A percentile compares a stretch with the other conserved stretches of the same genome.
Conservation (phyloP, 352 stramenopile species). For the Pythium biforme region DNA sequence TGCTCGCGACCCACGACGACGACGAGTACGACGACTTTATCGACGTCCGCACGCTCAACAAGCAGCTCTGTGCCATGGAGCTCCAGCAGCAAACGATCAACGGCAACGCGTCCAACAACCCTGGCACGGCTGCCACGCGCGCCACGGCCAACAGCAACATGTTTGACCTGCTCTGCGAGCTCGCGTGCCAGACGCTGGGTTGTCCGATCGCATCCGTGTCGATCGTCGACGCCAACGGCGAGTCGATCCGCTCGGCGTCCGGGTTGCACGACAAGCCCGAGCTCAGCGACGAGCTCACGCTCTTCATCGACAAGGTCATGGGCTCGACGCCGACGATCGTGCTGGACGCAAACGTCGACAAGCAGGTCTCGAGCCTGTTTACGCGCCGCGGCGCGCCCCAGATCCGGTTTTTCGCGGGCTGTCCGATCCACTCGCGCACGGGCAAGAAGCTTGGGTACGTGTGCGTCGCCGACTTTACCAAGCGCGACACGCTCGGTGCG, state of each 20-base stretch:
- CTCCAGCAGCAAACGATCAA: constrained; percentile 40
- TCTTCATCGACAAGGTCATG: constrained; percentile 82
- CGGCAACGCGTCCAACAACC: not conserved
- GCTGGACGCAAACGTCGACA: constrained; percentile 69
- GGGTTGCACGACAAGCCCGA: constrained; percentile 48
- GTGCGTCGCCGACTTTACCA: constrained; percentile 72
- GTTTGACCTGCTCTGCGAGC: constrained; percentile 78
- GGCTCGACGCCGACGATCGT: constrained; percentile 72
- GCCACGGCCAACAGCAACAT: constrained; percentile 53
- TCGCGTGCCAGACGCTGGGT: constrained; percentile 78
- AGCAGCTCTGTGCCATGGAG: constrained; percentile 53
- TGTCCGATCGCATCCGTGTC: constrained; percentile 79
- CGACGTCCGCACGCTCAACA: constrained; percentile 51
- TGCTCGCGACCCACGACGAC: constrained; percentile 31
- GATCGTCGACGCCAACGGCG: constrained; percentile 50
- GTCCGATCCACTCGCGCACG: constrained; percentile 70
- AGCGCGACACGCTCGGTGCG: constrained; percentile 70
- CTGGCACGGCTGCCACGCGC: constrained; percentile 15
- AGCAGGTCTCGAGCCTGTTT: constrained; percentile 61
- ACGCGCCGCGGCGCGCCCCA: constrained; percentile 34
- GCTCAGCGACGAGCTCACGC: constrained; percentile 52
- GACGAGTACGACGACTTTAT: constrained; percentile 69
- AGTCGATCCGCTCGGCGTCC: constrained; percentile 49
- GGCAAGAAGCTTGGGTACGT: constrained; percentile 75
- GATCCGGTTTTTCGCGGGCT: constrained; percentile 79